Conservation (phyloP, 2,329 filamentous ascomycete genomes). For the Xylariaceae sp. region DNA sequence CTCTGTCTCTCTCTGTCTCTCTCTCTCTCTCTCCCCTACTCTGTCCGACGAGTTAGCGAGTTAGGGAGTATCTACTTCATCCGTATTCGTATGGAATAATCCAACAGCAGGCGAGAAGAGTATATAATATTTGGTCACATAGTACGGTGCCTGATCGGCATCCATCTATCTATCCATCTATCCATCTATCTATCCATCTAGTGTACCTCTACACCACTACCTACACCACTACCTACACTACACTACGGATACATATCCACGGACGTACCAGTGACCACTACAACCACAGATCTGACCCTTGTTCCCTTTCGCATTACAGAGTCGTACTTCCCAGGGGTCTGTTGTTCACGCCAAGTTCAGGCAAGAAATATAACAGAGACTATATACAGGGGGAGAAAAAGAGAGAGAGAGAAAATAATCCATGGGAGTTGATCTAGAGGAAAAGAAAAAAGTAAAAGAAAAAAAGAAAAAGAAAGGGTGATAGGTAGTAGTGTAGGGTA, state of each 20-base stretch:
- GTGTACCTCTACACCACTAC: no score
- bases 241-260: no score
- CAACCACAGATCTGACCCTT: background rate
- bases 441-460: background rate
- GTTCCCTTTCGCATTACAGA: background rate
- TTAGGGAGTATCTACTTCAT: background rate
- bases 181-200: no score
- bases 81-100: no score
- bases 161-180: background rate
- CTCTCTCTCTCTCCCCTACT: no score
- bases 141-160: background rate
- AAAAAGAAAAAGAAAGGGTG: background rate
- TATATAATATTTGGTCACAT: background rate
- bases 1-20: no score
- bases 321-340: constrained; percentile 6
- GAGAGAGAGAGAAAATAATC: background rate
- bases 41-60: background rate
- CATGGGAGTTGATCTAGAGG: background rate
- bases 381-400: no score
- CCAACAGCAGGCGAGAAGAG: no score
- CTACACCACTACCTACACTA: no score
- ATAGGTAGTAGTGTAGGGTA: background rate
- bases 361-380: no score
- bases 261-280: no score
- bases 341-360: constrained; percentile 4